Base-by-base conservation (phyloP, 116 monocot genomes). In the Phalaenopsis hybrid region DNA sequence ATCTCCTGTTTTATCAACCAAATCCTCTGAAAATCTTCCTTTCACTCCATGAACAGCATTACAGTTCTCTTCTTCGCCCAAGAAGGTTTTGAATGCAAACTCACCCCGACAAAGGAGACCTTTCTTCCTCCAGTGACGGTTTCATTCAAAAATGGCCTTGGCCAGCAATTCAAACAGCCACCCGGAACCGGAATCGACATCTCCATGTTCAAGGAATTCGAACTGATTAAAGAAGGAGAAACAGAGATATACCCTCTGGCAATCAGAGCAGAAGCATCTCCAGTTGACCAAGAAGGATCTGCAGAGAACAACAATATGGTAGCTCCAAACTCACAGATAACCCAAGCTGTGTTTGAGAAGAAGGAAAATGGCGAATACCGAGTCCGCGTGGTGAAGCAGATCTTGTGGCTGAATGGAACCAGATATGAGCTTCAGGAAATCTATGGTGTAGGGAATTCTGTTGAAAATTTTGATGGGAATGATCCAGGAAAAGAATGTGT, bases 401-500 rank as follows among this genome's bases (percentile, higher is more conserved):
- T 91, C 51, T 84, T 97, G 79, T 97, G 92, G 91, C 91, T 90
- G 18, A 88, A 86, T 81, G 87, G 83, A 76, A 86, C 82, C 61
- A 77, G 94, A 82, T 97, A 94, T 80, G 94, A 97, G 75, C 77
- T 97, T 87, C 94, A 97, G 59, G 94, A 97, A 84, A 97, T 97
- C 31, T 97, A 97, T 81, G 94, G 97, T 25, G 94, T 97, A 58
- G 97, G 94, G 3, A 92, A 92, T 82, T 94, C 97, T 6, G 87
- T 94, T 81, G 96, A 92, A 58, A 91, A 96, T 37, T 84, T 83
- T 81, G 94, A 96, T 79, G 92, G 83, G 17, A 94, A 89, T 85
- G 97, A 94, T 87, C 89, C 94, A 20, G 97, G 92, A 52, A 97
- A 94, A 86, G 97, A 97, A 77, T 97, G 97, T 63, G 94, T 97